Evolutionary conservation across 1,139 yeast genomes (phyloP), one percentile per base, ranked within the genome.

Genomic region (Candida freyschussii): DNA sequence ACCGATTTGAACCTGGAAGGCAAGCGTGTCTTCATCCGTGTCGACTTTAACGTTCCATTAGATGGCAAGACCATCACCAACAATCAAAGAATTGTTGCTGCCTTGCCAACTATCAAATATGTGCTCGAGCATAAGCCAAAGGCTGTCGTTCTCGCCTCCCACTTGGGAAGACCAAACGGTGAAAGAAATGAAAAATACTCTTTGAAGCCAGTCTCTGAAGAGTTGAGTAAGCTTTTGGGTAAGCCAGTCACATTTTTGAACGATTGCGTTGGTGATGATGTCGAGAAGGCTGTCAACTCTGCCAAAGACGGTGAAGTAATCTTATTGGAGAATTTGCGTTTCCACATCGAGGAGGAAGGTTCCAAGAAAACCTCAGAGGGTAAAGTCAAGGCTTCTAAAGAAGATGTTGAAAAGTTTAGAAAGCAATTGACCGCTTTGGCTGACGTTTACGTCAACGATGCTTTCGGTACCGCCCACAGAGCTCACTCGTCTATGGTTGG

Each of bases 401-500:
- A 73, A 55, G 83, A 65, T 48, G 96, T 89, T 52, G 78, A 72
- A 60, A 75, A 69, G 56, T 89, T 89, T 82, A 84, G 97, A 75
- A 57, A 72, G 54, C 78, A 82, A 58, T 78, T 89, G 68, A 83
- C 95, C 55, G 66, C 83, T 39, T 73, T 89, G 57, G 96, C 96
- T 49, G 97, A 89, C 56, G 95, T 89, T 48, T 89, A 89, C 70
- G 78, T 89, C 62, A 89, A 89, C 66, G 97, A 89, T 63, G 97
- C 97, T 40, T 89, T 89, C 57, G 97, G 97, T 60, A 91, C 97
- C 47, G 95, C 96, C 36, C 97, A 89, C 80, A 85, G 97, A 73
- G 97, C 97, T 45, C 97, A 89, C 72, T 86, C 96, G 33, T 89
- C 97, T 30, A 87, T 91, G 86, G 97, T 91, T 57, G 97, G 97